phyloP scores from a whole-genome alignment of 2,329 filamentous ascomycete species.

The Talaromyces islandicus region DNA sequence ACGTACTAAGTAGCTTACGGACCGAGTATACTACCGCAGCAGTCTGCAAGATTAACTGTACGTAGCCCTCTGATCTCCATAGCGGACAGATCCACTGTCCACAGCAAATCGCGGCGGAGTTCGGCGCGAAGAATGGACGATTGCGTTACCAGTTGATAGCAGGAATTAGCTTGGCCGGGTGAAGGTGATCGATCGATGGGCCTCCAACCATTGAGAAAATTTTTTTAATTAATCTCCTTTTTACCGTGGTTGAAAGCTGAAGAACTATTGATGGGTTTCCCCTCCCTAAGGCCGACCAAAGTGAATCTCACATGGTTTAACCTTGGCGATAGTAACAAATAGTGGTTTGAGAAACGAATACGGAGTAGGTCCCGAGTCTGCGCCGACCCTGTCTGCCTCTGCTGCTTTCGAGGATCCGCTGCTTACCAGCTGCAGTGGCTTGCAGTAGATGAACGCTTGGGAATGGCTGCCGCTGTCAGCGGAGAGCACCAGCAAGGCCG shows the following conservation, averaged over 20 bases:
- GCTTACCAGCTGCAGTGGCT: constrained; percentile 21
- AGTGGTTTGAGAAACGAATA: neutral
- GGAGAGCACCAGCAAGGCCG: constrained; percentile 13
- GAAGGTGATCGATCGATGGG: neutral
- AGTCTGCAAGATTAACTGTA: constrained; percentile 1
- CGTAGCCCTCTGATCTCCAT: constrained; percentile 11
- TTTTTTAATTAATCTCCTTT: neutral
- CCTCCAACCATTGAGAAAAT: neutral
- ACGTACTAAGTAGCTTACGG: neutral
- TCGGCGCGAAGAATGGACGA: constrained; percentile 7
- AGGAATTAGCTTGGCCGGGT: neutral
- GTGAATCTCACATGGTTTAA: neutral
- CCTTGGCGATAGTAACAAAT: neutral
- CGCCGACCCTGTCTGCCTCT: constrained; percentile 2
- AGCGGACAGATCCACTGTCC: constrained; percentile 10
- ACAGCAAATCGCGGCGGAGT: neutral
- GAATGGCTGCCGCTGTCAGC: constrained; percentile 23
- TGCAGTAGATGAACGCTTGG: constrained; percentile 24
- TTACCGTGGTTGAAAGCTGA: neutral
- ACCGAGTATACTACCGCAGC: neutral
- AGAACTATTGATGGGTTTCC: neutral
- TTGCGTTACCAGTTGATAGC: neutral
- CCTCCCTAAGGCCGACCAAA: neutral
- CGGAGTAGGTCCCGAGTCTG: constrained; percentile 5
- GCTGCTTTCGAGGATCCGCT: constrained; percentile 10